Evolutionary conservation across 164 flowering plant species (phyloP).

Genomic region (Paratinospora sagittata): DNA sequence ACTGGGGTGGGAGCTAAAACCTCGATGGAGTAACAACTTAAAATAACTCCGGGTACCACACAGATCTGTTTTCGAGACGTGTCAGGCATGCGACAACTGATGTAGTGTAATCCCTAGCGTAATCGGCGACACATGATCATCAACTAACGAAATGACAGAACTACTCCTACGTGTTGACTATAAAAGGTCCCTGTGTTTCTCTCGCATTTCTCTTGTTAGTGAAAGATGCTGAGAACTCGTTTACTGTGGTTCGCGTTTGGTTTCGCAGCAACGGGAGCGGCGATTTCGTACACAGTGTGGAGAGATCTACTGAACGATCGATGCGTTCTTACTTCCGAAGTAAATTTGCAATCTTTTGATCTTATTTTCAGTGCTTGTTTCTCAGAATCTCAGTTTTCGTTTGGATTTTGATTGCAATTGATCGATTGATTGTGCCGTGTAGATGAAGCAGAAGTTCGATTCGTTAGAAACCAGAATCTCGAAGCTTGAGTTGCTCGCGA

Average conservation of each 20-base stretch:
- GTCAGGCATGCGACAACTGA: too few species aligned
- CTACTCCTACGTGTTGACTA: too few species aligned
- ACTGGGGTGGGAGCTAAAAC: too few species aligned
- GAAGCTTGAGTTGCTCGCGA: constrained; percentile 31
- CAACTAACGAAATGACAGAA: too few species aligned
- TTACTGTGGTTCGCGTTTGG: constrained; percentile 44
- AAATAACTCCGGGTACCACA: too few species aligned
- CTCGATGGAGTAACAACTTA: too few species aligned
- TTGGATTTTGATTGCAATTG: background rate
- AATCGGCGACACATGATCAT: too few species aligned
- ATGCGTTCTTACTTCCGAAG: constrained; percentile 26
- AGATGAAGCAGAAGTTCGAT: constrained; percentile 36
- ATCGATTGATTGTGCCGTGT: background rate
- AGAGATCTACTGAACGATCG: constrained; percentile 34
- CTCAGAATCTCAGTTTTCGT: background rate
- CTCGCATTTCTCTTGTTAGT: too few species aligned
- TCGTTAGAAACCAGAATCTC: constrained; percentile 34
- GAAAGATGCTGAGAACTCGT: constrained; percentile 40
- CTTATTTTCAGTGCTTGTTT: background rate
- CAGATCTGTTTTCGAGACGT: too few species aligned
- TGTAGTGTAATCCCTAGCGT: too few species aligned
- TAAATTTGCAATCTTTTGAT: constrained; percentile 11
- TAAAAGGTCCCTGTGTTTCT: too few species aligned
- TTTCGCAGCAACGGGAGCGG: constrained; percentile 32
- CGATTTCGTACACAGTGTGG: constrained; percentile 31